These are phyloP conservation scores for Elaeis oleifera DNA, from an alignment of 202 grass and related monocot genomes.

Conservation along the genomic window DNA sequence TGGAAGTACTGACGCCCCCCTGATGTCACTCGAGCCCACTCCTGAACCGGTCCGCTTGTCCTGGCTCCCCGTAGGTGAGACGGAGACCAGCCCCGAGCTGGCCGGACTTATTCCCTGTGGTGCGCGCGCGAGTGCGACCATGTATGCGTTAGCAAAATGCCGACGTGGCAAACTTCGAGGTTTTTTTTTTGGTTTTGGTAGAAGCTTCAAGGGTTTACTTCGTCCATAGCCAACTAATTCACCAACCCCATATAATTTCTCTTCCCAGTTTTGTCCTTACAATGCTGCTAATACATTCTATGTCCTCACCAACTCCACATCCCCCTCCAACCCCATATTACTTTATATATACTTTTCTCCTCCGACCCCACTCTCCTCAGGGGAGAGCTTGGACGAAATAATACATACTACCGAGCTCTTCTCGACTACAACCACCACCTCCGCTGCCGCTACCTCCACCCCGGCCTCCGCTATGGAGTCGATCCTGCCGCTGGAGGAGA, in stretches of 20 bases:
- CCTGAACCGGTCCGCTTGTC: background rate
- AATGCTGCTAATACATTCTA: background rate
- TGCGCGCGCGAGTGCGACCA: background rate
- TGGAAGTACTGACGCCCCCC: too few species aligned
- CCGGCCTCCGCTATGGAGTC: background rate
- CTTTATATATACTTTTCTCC: background rate
- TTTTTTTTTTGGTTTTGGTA: too few species aligned
- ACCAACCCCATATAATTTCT: conserved; percentile 9
- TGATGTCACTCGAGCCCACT: too few species aligned
- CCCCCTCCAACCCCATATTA: background rate
- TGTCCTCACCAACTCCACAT: conserved; percentile 13
- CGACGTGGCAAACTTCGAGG: conserved; percentile 2
- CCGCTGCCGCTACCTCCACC: background rate
- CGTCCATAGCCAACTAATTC: too few species aligned
- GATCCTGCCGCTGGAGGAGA: background rate
- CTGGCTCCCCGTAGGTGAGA: conserved; percentile 1
- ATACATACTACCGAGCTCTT: conserved; percentile 23
- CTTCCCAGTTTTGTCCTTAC: background rate
- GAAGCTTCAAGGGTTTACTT: too few species aligned
- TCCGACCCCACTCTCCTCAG: conserved; percentile 11
- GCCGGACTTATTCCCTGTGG: too few species aligned
- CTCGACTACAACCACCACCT: background rate
- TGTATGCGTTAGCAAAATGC: background rate
- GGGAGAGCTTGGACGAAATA: background rate
- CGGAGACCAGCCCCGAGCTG: background rate